A percentile compares a stretch with the other conserved stretches of the same genome.
Conservation (phyloP, 805 yeast genomes). For the Yarrowia keelungensis region DNA sequence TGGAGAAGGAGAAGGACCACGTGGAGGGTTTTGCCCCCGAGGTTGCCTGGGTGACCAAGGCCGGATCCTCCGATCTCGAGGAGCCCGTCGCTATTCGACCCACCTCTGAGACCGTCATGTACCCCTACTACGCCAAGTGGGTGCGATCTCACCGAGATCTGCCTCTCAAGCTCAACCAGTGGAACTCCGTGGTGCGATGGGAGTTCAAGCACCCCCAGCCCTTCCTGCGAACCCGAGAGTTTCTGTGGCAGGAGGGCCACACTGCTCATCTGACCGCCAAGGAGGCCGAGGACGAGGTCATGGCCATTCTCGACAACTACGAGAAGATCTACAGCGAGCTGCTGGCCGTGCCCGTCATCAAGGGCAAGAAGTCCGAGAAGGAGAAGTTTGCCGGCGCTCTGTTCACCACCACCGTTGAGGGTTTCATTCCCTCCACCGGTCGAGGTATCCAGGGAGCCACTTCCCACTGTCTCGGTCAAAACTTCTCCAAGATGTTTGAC, state of each 20-base stretch:
- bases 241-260: conserved; percentile 99
- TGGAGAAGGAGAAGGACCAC: conserved; percentile 98
- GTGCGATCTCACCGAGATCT: conserved; percentile 97
- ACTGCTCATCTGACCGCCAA: conserved; percentile 90
- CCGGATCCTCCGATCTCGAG: conserved; percentile 92
- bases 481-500: conserved; percentile 98
- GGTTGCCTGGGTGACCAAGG: conserved; percentile 99
- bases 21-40: conserved; percentile 99
- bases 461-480: conserved; percentile 96
- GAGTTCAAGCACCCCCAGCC: conserved; percentile 99
- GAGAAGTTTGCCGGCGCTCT: conserved; percentile 99
- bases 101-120: conserved; percentile 99
- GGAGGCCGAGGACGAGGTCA: conserved; percentile 83
- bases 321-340: conserved; percentile 85
- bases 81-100: conserved; percentile 99
- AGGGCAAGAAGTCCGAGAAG: conserved; percentile 94
- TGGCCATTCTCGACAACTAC: conserved; percentile 84
- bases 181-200: conserved; percentile 99
- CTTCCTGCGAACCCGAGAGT: conserved; percentile 97
- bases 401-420: conserved; percentile 95
- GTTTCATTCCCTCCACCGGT: conserved; percentile 97
- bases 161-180: conserved; percentile 95
- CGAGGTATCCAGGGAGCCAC: conserved; percentile 99
- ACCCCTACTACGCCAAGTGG: conserved; percentile 99
- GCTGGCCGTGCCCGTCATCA: conserved; percentile 95